Evolutionary conservation across 2,329 filamentous ascomycete genomes (phyloP), one percentile per base, ranked within the genome.

Genomic region (Colletotrichum ledebouriae): DNA sequence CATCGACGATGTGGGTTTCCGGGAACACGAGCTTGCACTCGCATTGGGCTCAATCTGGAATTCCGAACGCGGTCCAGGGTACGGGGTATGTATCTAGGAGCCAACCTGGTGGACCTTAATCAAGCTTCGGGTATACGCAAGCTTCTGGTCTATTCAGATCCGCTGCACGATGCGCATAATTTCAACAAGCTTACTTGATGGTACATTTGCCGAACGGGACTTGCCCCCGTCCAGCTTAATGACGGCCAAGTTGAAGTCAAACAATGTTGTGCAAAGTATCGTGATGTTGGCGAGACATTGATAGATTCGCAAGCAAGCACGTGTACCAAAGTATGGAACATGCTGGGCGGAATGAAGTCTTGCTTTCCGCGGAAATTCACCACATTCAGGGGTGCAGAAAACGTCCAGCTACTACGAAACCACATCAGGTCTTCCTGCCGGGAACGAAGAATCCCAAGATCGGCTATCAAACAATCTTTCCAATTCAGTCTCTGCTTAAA

Each of bases 121-220:
- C 34, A 63, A 53, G 46, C 37, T 57, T 47, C 12, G 4, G 11
- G 42, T 20, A 22, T 22, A 46, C 52, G 64, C 59, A 67, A 58
- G 37, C 59, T 15, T 52, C n/a, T 22, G n/a, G 29, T 41, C 25
- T 22, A 41, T 10, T 11, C 6, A 10, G 5, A 34, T 9, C 15
- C 37, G 29, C 39, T 61, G 52, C 12, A 52, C 53, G 25, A 44
- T n/a, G 25, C 44, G 37, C 52, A 58, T 29, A 46, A 42, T n/a
- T 22, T 10, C 2, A 63, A 58, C 29, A 67, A 41, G 44, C 39
- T 63, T 67, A 53, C 52, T 52, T 46, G 5, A 7, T 9, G 5
- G 33, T 17, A 13, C 4, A 41, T 9, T 11, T 4, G 17, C 22
- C 20, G 15, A n/a, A 11, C 6, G 11, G 44, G 6, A 12, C 39